Evolutionary conservation across 1,139 yeast species (phyloP).

Genomic region (Debaryomyces psychrophilus): DNA sequence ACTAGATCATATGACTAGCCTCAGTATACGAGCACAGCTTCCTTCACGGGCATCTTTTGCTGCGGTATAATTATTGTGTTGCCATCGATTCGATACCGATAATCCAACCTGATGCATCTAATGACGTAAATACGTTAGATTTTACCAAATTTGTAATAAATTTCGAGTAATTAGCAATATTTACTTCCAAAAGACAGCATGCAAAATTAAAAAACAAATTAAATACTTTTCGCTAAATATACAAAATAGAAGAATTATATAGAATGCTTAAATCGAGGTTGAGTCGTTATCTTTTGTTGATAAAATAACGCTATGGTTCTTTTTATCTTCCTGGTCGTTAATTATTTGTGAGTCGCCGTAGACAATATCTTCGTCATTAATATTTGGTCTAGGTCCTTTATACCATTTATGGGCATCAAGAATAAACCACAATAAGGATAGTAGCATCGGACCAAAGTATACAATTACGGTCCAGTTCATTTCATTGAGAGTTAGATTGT

Average conservation of each 20-base stretch:
- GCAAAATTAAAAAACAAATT: no score
- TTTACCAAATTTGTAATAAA: no score
- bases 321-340: neutral
- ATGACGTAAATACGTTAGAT: no score
- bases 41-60: no score
- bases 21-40: neutral
- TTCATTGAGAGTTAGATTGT: conserved; percentile 43
- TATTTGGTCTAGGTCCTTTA: conserved; percentile 67
- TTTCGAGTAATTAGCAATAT: no score
- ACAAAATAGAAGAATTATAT: neutral
- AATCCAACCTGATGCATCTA: no score
- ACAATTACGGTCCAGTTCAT: conserved; percentile 79
- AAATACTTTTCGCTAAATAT: no score
- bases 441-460: conserved; percentile 63
- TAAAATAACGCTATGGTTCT: neutral
- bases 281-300: neutral
- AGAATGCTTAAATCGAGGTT: neutral
- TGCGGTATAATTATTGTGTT: no score
- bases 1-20: neutral
- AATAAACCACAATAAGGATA: conserved; percentile 55
- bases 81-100: no score
- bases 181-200: no score
- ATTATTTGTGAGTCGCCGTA: conserved; percentile 14
- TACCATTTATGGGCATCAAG: conserved; percentile 67
- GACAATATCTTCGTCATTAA: conserved; percentile 39